Evolutionary conservation across 2,329 filamentous ascomycete species (phyloP), one percentile per base, ranked within the genome.

Genomic region (Ceratocystis destructans): DNA sequence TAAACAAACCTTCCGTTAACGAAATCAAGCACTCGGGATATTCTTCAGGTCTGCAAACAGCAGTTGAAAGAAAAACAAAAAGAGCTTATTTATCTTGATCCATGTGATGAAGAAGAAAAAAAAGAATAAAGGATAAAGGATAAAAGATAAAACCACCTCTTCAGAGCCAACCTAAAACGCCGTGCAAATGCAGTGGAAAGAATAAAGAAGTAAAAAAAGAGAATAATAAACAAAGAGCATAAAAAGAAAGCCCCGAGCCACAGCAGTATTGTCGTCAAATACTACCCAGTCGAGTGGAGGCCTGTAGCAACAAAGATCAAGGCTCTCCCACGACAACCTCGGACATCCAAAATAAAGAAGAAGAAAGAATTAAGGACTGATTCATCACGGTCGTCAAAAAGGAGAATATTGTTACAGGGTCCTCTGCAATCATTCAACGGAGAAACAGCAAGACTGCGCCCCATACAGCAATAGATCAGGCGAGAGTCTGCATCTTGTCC

Each of bases 131-230:
- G 2, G 33, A 41, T 41, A 41, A 41, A 41, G 10, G 37, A 41
- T 41, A 41, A 41, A 28, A 28, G 28, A 28, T 28, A 28, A 4
- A 28, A 41, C 37, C 37, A 22, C 48, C 48, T n/a, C n/a, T 22
- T 53, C 48, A 8, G n/a, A 53, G 17, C 22, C 48, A n/a, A 64
- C 20, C 66, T 62, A 41, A 2, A 67, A 67, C 66, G 62, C 62
- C 62, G 28, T 62, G 62, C 66, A 59, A 44, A 67, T 67, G 66
- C 62, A 67, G 48, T 62, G 25, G 31, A 66, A 64, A 62, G 37
- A 45, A 66, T 67, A 44, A 61, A 63, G 44, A 41, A 46, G 37
- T 75, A 74, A 31, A 64, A 64, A 66, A 46, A 55, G 57, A 41
- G 41, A 50, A 33, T 62, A 62, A 66, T 22, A 64, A 37, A 31